Percentiles rank a stretch among this genome's conserved stretches.
These are phyloP conservation scores for Triadica sebifera DNA, from an alignment of 345 rosid genomes.

Conservation along the genomic window DNA sequence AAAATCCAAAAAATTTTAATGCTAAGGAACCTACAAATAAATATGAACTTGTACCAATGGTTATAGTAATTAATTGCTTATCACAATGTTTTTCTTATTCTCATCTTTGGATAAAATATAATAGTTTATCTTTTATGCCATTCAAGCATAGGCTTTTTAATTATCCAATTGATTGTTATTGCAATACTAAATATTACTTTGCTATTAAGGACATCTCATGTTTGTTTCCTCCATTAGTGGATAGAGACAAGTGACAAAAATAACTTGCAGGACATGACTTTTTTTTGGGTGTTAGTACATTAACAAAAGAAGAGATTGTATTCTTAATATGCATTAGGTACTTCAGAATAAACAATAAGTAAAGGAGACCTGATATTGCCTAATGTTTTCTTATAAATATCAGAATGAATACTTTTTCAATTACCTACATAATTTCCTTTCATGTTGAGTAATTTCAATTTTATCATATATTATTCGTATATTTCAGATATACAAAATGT, in stretches of 20 bases:
- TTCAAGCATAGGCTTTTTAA: background rate
- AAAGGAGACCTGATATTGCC: no score
- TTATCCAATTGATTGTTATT: background rate
- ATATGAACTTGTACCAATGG: background rate
- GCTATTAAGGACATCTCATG: conserved; percentile 61
- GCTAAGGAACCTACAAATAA: background rate
- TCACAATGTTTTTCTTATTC: background rate
- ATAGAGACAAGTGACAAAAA: conserved; percentile 64
- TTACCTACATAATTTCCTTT: no score
- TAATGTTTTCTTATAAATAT: no score
- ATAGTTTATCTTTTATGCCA: background rate
- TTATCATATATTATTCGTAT: no score
- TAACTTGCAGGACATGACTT: conserved; percentile 54
- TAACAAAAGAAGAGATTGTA: conserved; percentile 69
- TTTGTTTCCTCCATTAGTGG: conserved; percentile 84
- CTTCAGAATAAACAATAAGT: conserved; percentile 7
- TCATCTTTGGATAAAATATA: background rate
- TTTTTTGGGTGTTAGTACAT: conserved; percentile 58
- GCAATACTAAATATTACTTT: background rate
- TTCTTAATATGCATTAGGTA: conserved; percentile 24
- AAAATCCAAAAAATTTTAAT: no score
- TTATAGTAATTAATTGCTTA: background rate
- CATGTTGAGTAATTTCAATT: no score
- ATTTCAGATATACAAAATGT: no score
- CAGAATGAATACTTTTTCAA: no score